Base-by-base conservation (phyloP, 1,284 basidiomycete species). In the Crucibulum cyathiforme region DNA sequence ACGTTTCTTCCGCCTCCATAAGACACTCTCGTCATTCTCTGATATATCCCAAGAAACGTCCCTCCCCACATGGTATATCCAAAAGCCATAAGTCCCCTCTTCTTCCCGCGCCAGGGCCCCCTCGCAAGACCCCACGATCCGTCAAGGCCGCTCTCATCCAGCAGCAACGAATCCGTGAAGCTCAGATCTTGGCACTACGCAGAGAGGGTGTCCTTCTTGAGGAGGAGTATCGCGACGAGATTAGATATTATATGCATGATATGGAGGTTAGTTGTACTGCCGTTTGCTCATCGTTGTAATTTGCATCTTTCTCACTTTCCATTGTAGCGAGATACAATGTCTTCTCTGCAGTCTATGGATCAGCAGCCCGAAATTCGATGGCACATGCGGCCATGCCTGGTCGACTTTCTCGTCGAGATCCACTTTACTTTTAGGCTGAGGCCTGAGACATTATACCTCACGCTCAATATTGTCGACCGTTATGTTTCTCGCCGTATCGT, bases 331-430 rank as follows among this genome's bases (percentile, higher is more conserved):
- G 87, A 81, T 71, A 98, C 96, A 43, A 90, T 95, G 84, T 92
- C 93, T 31, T 95, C 91, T 10, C 88, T 92, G 52, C 88, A 96
- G 65, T 93, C 96, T 54, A 99, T 99, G 94, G 97, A 98, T 75
- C 94, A 96, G 77, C 98, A 99, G 75, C 97, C 98, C 31, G 97
- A 98, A 79, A 94, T 98, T 69, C 86, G 89, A 70, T 96, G 95
- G 94, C 90, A 93, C 78, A 99, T 99, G 98, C 94, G 98, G n/a
- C 95, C 96, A 34, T 98, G 94, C 82, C 89, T 99, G 47, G 95
- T 99, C 72, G 98, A 99, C 77, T 99, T 99, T 77, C 87, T 99
- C 69, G 93, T 99, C 74, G 98, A 99, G 79, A 94, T 99, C 66
- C 98, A 99, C 80, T 95, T 97, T 73, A 94, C 93, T 63, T 96